These are phyloP conservation scores for Mollisiaceae sp. DNA, from an alignment of 2,329 filamentous ascomycete genomes.

Conservation along the genomic window DNA sequence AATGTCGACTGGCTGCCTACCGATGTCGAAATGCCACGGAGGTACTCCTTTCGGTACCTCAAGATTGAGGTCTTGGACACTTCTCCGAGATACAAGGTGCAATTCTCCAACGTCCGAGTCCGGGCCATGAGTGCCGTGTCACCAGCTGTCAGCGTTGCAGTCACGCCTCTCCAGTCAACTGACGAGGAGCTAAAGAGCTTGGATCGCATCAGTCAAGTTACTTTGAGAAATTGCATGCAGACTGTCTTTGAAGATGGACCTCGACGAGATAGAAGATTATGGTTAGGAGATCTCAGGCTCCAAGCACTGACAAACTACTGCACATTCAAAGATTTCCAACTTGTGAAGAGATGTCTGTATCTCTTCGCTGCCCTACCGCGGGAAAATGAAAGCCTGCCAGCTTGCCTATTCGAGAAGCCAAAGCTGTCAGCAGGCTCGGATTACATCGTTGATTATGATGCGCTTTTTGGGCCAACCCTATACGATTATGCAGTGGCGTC, in stretches of 20 bases:
- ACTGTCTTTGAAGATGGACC: conserved; percentile 48
- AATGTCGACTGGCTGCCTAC: conserved; percentile 45
- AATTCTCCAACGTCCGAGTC: conserved; percentile 40
- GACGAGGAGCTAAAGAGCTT: conserved; percentile 37
- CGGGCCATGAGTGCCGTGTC: conserved; percentile 41
- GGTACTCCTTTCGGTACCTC: conserved; percentile 45
- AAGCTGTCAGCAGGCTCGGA: conserved; percentile 41
- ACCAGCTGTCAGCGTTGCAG: conserved; percentile 25
- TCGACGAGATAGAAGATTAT: conserved; percentile 45
- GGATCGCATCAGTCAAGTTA: conserved; percentile 42
- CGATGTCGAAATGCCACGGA: conserved; percentile 39
- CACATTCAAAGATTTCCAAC: conserved; percentile 44
- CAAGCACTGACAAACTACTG: conserved; percentile 47
- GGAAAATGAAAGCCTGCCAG: conserved; percentile 43
- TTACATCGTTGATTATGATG: conserved; percentile 47
- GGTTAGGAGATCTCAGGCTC: conserved; percentile 46
- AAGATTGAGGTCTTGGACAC: conserved; percentile 45
- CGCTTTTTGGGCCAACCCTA: conserved; percentile 43
- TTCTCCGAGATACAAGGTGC: conserved; percentile 44
- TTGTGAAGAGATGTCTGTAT: conserved; percentile 46
- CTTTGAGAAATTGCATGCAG: conserved; percentile 47
- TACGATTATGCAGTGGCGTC: conserved; percentile 44
- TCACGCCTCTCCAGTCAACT: conserved; percentile 20
- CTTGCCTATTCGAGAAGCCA: conserved; percentile 45
- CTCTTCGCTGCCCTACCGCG: conserved; percentile 44